Base-by-base conservation (phyloP, 2,329 filamentous ascomycete genomes). In the Apiospora marii region DNA sequence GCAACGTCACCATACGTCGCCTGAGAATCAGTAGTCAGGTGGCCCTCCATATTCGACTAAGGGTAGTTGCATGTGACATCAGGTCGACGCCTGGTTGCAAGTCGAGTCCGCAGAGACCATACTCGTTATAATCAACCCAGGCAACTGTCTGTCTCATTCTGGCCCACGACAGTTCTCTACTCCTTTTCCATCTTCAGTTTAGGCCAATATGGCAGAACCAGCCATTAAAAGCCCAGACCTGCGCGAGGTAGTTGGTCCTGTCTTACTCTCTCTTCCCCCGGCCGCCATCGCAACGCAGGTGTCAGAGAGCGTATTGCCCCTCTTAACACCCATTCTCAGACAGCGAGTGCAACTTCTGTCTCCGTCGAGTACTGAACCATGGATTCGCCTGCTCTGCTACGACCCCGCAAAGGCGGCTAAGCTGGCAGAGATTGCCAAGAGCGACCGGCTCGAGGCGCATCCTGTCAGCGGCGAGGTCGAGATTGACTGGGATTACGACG, bases 401-500 rank as follows among this genome's bases (percentile, higher is more conserved):
- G 89, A 93, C 77, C 78, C 85, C 10, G 81, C 87, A 74, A 87
- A 87, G 74, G 85, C 86, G 3, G 84, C 88, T 61, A 88, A 85
- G 75, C 85, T 96, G 24, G 85, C 87, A n/a, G 85, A 89, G 72
- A 84, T 92, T 19, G 90, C 91, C 44, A 87, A 88, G 76, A 87
- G 88, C 72, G 89, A 93, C 70, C 84, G 87, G 67, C 85, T 96
- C 44, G 92, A 95, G 80, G 92, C 93, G n/a, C 94, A 96, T 78
- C 94, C 94, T 3, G 90, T 92, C 5, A 94, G 92, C 2, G 93
- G 93, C 71, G 93, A 95, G 81, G 89, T 96, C 71, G 93, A 96
- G 82, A 83, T 95, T 27, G 91, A 93, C 80, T 90, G 88, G 86
- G 88, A 90, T 77, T 87, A 86, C 72, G 92, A 94, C 72, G 87